Evolutionary conservation across 768 basidiomycete species (phyloP).

Genomic region (Macrocybe gigantea): DNA sequence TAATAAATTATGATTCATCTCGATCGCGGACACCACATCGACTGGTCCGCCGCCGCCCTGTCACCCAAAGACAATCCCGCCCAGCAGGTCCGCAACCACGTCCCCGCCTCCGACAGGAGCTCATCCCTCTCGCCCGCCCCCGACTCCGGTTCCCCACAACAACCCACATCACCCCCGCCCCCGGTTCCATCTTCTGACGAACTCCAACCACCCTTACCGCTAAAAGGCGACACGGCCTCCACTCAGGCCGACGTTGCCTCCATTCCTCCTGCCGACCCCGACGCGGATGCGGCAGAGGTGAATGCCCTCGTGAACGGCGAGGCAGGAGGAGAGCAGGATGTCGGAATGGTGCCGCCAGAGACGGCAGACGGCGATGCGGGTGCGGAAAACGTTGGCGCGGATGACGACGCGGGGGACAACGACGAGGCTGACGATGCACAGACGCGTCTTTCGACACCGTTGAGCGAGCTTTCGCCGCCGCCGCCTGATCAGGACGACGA

Average conservation of each 20-base stretch:
- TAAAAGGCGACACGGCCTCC: conserved; percentile 16
- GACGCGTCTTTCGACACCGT: conserved; percentile 51
- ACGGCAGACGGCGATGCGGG: background rate
- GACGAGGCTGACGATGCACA: conserved; percentile 7
- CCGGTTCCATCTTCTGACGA: conserved; percentile 26
- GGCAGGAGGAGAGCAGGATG: conserved; percentile 29
- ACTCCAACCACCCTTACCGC: conserved; percentile 6
- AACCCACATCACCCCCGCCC: conserved; percentile 20
- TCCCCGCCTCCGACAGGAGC: conserved; percentile 34
- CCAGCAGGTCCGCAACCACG: conserved; percentile 15
- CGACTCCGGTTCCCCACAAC: conserved; percentile 32
- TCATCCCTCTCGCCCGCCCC: conserved; percentile 57
- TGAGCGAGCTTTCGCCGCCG: conserved; percentile 71
- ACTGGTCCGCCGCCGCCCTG: conserved; percentile 15
- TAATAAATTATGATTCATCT: too few species aligned
- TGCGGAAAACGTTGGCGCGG: conserved; percentile 9
- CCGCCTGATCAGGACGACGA: conserved; percentile 48
- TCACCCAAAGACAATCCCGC: conserved; percentile 16
- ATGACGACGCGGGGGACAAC: conserved; percentile 4
- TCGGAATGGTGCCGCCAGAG: background rate
- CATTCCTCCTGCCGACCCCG: too few species aligned
- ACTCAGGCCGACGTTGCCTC: too few species aligned
- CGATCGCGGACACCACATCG: conserved; percentile 4
- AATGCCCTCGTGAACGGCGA: conserved; percentile 5
- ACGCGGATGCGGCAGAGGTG: too few species aligned